A percentile compares a stretch with the other conserved stretches of the same genome.
These are phyloP conservation scores for Ulota crispa DNA, from an alignment of 225 moss, liverwort and hornwort species.

Conservation along the genomic window DNA sequence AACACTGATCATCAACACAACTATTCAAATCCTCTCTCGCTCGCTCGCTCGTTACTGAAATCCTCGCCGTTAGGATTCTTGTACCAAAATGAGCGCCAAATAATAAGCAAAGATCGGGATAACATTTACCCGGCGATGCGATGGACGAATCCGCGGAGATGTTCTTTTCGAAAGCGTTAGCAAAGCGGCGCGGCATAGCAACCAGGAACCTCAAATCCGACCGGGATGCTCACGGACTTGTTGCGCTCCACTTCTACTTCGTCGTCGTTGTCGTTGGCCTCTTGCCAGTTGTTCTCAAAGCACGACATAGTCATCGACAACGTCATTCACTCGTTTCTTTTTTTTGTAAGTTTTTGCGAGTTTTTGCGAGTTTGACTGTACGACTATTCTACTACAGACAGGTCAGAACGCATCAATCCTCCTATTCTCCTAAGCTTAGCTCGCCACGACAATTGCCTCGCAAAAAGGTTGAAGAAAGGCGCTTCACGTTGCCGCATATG, in stretches of 20 bases:
- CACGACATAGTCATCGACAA: not conserved
- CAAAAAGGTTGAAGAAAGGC: not conserved
- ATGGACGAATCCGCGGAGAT: not conserved
- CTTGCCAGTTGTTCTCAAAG: slow-evolving; percentile 7
- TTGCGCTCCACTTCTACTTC: not conserved
- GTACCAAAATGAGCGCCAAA: not conserved
- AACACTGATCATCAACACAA: not conserved
- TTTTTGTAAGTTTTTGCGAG: too few species aligned
- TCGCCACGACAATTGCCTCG: not conserved
- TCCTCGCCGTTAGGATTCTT: not conserved
- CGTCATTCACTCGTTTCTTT: not conserved
- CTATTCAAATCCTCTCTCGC: not conserved
- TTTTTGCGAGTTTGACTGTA: not conserved
- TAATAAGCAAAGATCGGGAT: not conserved
- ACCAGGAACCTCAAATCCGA: slow-evolving; percentile 35
- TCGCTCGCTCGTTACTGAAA: not conserved
- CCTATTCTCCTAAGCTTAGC: not conserved
- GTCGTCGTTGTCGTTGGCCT: not conserved
- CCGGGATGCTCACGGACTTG: slow-evolving; percentile 6
- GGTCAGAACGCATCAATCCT: not conserved
- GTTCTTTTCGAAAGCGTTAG: not conserved
- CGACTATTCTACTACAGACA: not conserved
- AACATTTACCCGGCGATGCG: not conserved
- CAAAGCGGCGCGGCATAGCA: not conserved
- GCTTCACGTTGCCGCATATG: not conserved